phyloP scores from a whole-genome alignment of 1,284 basidiomycete species.

The Inonotus obliquus region DNA sequence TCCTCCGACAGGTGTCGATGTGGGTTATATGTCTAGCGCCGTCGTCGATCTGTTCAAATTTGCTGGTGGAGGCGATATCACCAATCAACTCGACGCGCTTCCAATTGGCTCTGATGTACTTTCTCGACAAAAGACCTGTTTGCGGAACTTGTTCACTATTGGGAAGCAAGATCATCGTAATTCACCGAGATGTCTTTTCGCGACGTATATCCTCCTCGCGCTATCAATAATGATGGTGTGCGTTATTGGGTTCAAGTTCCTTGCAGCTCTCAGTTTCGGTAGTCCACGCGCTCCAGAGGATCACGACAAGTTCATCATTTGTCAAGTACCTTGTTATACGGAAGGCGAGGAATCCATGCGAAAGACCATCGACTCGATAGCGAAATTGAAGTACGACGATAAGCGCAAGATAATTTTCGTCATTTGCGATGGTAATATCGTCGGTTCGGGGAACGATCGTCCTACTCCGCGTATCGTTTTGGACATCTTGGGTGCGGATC shows the following conservation, averaged over 20 bases:
- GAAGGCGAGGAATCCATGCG: slow-evolving; percentile 89
- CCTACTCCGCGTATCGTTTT: slow-evolving; percentile 92
- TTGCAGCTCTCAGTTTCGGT: slow-evolving; percentile 89
- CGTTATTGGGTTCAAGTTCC: slow-evolving; percentile 97
- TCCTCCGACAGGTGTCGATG: slow-evolving; percentile 51
- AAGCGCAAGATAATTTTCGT: slow-evolving; percentile 94
- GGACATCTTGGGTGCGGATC: slow-evolving; percentile 93
- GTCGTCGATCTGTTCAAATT: slow-evolving; percentile 83
- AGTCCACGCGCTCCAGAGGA: slow-evolving; percentile 85
- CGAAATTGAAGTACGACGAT: slow-evolving; percentile 95
- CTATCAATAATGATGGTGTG: slow-evolving; percentile 91
- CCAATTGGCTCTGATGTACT: slow-evolving; percentile 65
- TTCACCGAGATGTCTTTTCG: slow-evolving; percentile 87
- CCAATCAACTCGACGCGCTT: slow-evolving; percentile 70
- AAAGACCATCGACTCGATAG: slow-evolving; percentile 91
- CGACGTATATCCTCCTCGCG: slow-evolving; percentile 87
- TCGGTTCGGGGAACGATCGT: slow-evolving; percentile 91
- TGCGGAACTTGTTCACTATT: slow-evolving; percentile 89
- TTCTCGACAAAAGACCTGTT: slow-evolving; percentile 76
- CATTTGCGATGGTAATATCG: slow-evolving; percentile 98
- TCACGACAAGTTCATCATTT: slow-evolving; percentile 98
- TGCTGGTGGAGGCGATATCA: slow-evolving; percentile 82
- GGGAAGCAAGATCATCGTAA: slow-evolving; percentile 92
- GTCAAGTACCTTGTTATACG: slow-evolving; percentile 97
- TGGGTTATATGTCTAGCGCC: slow-evolving; percentile 75